Evolutionary conservation across 1,284 basidiomycete species (phyloP).

Genomic region (Marasmius oreades): DNA sequence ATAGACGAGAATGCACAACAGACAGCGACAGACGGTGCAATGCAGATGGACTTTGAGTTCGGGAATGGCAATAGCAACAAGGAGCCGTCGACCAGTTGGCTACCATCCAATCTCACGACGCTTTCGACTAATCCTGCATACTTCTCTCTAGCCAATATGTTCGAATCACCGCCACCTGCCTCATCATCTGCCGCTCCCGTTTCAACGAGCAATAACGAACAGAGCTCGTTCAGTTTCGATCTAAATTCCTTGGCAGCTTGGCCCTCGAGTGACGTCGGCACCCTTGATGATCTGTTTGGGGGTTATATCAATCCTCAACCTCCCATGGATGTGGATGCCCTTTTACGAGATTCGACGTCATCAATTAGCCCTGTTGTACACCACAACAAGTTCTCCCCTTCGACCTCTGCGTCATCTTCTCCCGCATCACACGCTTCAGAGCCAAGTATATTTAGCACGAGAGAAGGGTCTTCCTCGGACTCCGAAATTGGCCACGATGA

Average conservation of each 20-base stretch:
- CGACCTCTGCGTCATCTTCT: slow-evolving; percentile 29
- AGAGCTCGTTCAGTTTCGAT: slow-evolving; percentile 37
- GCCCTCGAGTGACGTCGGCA: slow-evolving; percentile 36
- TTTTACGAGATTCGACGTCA: slow-evolving; percentile 33
- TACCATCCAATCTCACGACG: slow-evolving; percentile 48
- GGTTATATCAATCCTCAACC: slow-evolving; percentile 42
- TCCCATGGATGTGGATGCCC: slow-evolving; percentile 41
- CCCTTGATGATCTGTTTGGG: slow-evolving; percentile 62
- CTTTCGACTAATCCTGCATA: slow-evolving; percentile 76
- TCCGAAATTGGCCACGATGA: slow-evolving; percentile 23
- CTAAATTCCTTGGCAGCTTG: slow-evolving; percentile 36
- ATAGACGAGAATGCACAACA: slow-evolving; percentile 54
- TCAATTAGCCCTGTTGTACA: slow-evolving; percentile 57
- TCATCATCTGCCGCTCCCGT: slow-evolving; percentile 15
- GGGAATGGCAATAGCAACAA: slow-evolving; percentile 15
- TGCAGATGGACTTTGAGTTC: slow-evolving; percentile 61
- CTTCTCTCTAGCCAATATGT: slow-evolving; percentile 73
- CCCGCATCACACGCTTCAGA: slow-evolving; percentile 28
- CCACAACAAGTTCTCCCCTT: slow-evolving; percentile 26
- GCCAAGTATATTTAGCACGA: slow-evolving; percentile 36
- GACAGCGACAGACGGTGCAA: slow-evolving; percentile 49
- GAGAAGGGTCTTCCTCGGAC: slow-evolving; percentile 31
- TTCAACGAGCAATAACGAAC: slow-evolving; percentile 20
- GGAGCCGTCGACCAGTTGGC: slow-evolving; percentile 27
- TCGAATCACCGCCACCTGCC: slow-evolving; percentile 32